Percentiles rank a stretch among this genome's conserved stretches.
Evolutionary conservation across 352 stramenopile genomes (phyloP).

Genomic region (Phytophthora tentaculata): DNA sequence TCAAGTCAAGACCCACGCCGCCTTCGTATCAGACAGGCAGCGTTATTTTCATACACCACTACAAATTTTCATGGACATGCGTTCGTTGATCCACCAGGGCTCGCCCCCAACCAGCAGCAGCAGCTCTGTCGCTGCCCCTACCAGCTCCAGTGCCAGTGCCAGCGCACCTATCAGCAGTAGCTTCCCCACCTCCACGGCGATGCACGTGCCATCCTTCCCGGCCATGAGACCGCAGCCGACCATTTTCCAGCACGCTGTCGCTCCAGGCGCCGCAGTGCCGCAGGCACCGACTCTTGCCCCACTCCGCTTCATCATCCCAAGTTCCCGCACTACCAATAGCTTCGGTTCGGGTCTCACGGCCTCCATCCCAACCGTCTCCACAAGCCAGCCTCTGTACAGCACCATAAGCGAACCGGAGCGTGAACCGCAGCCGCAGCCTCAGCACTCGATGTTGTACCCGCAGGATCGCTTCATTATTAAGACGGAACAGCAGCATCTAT

Average conservation of each 20-base stretch:
- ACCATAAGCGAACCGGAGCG: conserved; percentile 29
- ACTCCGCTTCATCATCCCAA: conserved; percentile 83
- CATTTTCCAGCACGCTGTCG: conserved; percentile 31
- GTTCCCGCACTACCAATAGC: conserved; percentile 42
- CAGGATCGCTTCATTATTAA: conserved; percentile 33
- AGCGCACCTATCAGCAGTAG: conserved; percentile 11
- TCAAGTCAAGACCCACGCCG: conserved; percentile 11
- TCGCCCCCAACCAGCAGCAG: conserved; percentile 24
- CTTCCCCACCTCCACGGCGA: conserved; percentile 34
- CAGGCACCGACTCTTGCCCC: conserved; percentile 66
- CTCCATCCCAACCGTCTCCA: conserved; percentile 10
- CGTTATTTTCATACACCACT: conserved; percentile 1
- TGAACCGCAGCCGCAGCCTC: conserved; percentile 33
- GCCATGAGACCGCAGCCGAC: conserved; percentile 51
- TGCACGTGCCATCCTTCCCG: conserved; percentile 55
- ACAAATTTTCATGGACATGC: conserved; percentile 66
- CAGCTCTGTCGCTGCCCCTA: background rate
- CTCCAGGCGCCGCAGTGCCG: conserved; percentile 6
- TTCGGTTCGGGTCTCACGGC: conserved; percentile 13
- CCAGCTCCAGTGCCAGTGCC: conserved; percentile 6
- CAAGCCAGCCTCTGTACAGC: conserved; percentile 19
- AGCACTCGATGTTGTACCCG: conserved; percentile 33
- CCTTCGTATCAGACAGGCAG: conserved; percentile 14
- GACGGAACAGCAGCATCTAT: conserved; percentile 29
- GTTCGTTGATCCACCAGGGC: conserved; percentile 70